phyloP scores from a whole-genome alignment of 192 early-diverging fungal species.

The Paraglomus occultum region DNA sequence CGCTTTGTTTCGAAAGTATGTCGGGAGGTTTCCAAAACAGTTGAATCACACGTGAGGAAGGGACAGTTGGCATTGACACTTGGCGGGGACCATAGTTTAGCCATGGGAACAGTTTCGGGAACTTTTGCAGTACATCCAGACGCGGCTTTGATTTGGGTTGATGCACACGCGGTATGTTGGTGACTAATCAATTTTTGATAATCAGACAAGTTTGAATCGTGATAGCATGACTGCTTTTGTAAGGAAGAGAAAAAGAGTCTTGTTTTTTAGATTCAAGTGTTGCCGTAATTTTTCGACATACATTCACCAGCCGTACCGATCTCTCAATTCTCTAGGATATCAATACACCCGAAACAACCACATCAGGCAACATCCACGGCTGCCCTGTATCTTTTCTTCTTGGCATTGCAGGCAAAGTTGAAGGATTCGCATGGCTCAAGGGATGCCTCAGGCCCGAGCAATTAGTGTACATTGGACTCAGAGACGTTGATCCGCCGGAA shows the following conservation, averaged over 20 bases:
- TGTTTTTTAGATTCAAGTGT: neutral
- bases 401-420: conserved; percentile 69
- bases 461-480: conserved; percentile 93
- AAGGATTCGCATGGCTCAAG: conserved; percentile 76
- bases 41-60: conserved; percentile 58
- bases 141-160: conserved; percentile 92
- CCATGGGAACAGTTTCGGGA: conserved; percentile 86
- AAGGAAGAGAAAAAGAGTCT: neutral
- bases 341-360: conserved; percentile 87
- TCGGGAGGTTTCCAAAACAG: conserved; percentile 59
- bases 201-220: neutral
- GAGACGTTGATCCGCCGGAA: conserved; percentile 89
- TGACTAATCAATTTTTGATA: neutral
- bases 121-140: conserved; percentile 68
- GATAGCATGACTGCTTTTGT: neutral
- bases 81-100: conserved; percentile 95
- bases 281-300: neutral
- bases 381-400: conserved; percentile 91
- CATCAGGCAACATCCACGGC: conserved; percentile 92
- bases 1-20: conserved; percentile 80
- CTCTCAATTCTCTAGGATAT: conserved; percentile 58
- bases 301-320: neutral
- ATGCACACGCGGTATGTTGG: conserved; percentile 81
- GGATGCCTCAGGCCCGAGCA: conserved; percentile 70
- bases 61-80: conserved; percentile 86